phyloP scores from a whole-genome alignment of 495 filamentous ascomycete species.

The Arthonia radiata region DNA sequence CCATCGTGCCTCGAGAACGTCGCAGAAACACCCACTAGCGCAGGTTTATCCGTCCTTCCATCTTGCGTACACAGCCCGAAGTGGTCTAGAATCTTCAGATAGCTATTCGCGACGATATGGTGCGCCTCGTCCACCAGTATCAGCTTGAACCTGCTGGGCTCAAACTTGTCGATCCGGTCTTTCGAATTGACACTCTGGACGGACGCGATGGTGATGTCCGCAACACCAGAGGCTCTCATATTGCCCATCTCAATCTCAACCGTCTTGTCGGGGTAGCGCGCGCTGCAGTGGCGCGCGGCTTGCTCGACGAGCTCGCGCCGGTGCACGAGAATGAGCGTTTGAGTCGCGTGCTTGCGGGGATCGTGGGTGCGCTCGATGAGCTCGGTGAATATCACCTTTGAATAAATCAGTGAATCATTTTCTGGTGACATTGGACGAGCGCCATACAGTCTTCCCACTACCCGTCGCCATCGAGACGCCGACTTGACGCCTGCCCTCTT shows the following conservation, averaged over 20 bases:
- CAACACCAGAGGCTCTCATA: slow-evolving; percentile 41
- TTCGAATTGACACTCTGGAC: slow-evolving; percentile 52
- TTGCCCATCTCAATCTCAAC: slow-evolving; percentile 84
- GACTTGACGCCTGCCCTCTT: slow-evolving; percentile 51
- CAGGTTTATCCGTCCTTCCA: not conserved
- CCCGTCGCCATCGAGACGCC: slow-evolving; percentile 84
- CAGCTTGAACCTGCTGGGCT: slow-evolving; percentile 61
- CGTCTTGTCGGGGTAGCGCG: slow-evolving; percentile 50
- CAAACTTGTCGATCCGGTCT: slow-evolving; percentile 55
- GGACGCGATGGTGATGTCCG: slow-evolving; percentile 90
- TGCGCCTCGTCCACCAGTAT: slow-evolving; percentile 95
- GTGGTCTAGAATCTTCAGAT: slow-evolving; percentile 44
- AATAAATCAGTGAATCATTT: not conserved
- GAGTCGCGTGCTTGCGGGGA: slow-evolving; percentile 29
- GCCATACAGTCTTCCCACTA: slow-evolving; percentile 62
- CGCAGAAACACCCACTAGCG: slow-evolving; percentile 61
- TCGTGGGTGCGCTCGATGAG: slow-evolving; percentile 57
- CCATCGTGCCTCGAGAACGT: slow-evolving; percentile 82
- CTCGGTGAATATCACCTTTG: slow-evolving; percentile 81
- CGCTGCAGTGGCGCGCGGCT: slow-evolving; percentile 57
- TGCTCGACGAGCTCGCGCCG: slow-evolving; percentile 89
- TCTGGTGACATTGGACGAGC: not conserved
- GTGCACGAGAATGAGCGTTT: slow-evolving; percentile 81
- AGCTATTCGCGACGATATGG: slow-evolving; percentile 71
- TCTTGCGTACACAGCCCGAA: slow-evolving; percentile 30